Evolutionary conservation across 768 basidiomycete species (phyloP), one percentile per base, ranked within the genome.

Genomic region (Leccinum barrowsii): DNA sequence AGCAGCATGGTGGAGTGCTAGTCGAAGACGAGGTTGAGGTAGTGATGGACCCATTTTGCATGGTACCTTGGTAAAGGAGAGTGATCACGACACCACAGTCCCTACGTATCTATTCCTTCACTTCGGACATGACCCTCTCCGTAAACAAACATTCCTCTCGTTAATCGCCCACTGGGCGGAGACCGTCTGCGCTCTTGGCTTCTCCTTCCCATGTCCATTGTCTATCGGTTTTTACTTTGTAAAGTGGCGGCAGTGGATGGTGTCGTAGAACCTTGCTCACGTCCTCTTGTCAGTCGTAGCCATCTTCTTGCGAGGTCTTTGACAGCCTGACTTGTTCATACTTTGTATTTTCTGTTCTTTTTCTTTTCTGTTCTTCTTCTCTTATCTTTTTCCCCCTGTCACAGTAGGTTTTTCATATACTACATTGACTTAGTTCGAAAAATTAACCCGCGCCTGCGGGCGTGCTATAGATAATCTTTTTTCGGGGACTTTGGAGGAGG

Each of bases 41-140:
- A 56, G 62, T 47, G 60, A 73, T 49, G 63, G 67, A 65, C 62
- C 58, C 50, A 47, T 59, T 63, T 62, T 58, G 64, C 63, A 59
- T 60, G 59, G 66, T 62, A 61, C 60, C 48, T 60, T 53, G 59
- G 56, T 60, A 59, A 59, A 62, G 59, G 69, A 71, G 54, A 60
- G 57, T 58, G 50, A 69, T 59, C 56, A 40, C 58, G 56, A 59
- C 60, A 61, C 40, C 56, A 70, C 63, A 56, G 65, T 60, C 62
- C 63, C 61, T 67, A 71, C 70, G 52, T 71, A 73, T 73, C 70
- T 72, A 72, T 70, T 67, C 56, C 59, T 63, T 72, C 67, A 53
- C 63, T 64, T 59, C 53, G 65, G 71, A 71, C 70, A 56, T 57
- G 57, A 54, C 55, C 51, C 57, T 53, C 64, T 58, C 58, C 57